A percentile compares a stretch with the other conserved stretches of the same genome.
phyloP scores from a whole-genome alignment of 108 stramenopile genomes.

The Schizochytrium sp. region DNA sequence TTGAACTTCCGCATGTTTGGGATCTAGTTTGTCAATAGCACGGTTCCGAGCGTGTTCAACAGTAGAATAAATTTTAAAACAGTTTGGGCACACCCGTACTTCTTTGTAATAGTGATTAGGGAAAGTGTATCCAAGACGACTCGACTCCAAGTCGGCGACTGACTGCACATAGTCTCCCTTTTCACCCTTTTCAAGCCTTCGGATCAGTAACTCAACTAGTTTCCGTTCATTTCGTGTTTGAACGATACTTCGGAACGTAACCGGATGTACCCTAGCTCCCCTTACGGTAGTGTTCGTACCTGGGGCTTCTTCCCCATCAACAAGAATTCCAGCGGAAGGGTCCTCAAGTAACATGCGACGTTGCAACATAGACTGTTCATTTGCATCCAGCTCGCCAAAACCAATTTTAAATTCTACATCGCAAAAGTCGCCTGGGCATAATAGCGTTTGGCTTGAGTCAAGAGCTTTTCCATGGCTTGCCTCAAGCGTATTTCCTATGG shows the following conservation, averaged over 20 bases:
- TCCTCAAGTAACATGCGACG: not conserved
- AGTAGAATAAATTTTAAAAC: conserved; percentile 62
- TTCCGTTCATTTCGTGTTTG: conserved; percentile 39
- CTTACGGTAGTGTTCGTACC: not conserved
- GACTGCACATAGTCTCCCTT: conserved; percentile 53
- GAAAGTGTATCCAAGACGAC: conserved; percentile 14
- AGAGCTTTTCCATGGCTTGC: not conserved
- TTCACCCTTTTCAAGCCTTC: conserved; percentile 39
- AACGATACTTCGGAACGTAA: not conserved
- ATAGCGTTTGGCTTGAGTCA: not conserved
- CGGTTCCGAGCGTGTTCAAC: conserved; percentile 55
- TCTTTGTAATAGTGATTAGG: conserved; percentile 65
- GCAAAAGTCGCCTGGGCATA: conserved; percentile 59
- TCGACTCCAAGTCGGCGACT: conserved; percentile 49
- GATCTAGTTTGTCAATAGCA: conserved; percentile 54
- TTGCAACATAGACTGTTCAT: too few species aligned
- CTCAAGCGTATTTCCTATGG: not conserved
- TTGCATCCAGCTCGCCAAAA: not conserved
- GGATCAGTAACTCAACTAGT: conserved; percentile 46
- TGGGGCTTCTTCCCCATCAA: not conserved
- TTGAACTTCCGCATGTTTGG: not conserved
- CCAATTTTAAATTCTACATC: not conserved
- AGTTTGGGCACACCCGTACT: conserved; percentile 53
- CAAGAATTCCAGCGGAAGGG: not conserved
- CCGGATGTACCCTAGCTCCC: not conserved